Conservation (phyloP, 2,329 filamentous ascomycete genomes). For the Ophiostoma sp. region DNA sequence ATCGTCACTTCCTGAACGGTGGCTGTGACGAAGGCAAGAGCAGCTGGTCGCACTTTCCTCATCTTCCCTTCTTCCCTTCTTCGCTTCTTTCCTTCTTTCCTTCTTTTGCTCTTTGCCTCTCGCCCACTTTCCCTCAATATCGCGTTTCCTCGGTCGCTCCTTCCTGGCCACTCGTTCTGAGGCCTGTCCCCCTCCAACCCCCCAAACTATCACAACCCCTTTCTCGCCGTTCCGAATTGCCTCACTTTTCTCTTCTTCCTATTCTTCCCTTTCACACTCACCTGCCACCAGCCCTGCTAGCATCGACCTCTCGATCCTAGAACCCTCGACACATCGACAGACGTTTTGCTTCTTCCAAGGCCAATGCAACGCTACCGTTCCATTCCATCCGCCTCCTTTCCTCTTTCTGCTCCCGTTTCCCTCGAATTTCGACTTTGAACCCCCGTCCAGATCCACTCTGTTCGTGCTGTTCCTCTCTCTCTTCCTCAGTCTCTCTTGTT, state of each 20-base stretch:
- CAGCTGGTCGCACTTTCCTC: background rate
- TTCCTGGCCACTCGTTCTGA: background rate
- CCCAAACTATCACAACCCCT: background rate
- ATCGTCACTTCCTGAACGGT: background rate
- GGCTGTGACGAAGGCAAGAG: background rate
- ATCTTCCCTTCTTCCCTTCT: background rate
- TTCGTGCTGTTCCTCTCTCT: background rate
- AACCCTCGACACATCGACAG: background rate
- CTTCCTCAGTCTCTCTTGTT: background rate
- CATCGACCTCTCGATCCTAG: background rate
- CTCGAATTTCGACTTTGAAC: conserved; percentile 13
- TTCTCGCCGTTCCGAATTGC: background rate
- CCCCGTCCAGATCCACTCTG: conserved; percentile 8
- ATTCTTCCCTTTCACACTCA: background rate
- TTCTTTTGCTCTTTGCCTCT: background rate
- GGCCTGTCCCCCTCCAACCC: background rate
- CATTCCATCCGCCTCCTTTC: background rate
- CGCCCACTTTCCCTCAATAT: background rate
- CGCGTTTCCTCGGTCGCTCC: background rate
- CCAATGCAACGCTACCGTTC: conserved; percentile 2
- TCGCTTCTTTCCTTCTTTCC: background rate
- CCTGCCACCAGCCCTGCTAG: too few species aligned
- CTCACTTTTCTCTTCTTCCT: background rate
- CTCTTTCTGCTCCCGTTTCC: conserved; percentile 11
- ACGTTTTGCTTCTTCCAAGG: background rate